A percentile compares a stretch with the other conserved stretches of the same genome.
These are phyloP conservation scores for Chrysosporium queenslandicum DNA, from an alignment of 2,329 filamentous ascomycete genomes.

Conservation along the genomic window DNA sequence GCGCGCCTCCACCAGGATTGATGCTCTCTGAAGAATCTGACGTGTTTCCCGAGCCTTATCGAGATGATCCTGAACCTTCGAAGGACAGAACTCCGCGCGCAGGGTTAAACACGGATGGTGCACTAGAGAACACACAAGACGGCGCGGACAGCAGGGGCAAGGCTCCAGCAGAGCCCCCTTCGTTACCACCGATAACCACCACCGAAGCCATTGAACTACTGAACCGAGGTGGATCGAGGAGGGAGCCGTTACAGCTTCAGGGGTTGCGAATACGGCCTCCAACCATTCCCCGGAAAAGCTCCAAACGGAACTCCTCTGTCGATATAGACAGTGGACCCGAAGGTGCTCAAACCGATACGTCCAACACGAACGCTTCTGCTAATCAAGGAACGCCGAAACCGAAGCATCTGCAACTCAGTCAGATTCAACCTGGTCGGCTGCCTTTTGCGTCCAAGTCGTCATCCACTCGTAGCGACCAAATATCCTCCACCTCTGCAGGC, in stretches of 20 bases:
- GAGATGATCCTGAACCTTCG: slow-evolving; percentile 41
- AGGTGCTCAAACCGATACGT: background rate
- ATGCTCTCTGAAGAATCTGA: slow-evolving; percentile 41
- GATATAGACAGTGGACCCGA: slow-evolving; percentile 14
- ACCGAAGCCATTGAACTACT: slow-evolving; percentile 54
- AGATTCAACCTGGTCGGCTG: slow-evolving; percentile 28
- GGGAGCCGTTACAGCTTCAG: slow-evolving; percentile 38
- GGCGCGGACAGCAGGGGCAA: slow-evolving; percentile 12
- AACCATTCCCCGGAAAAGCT: slow-evolving; percentile 62
- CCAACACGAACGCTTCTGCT: background rate
- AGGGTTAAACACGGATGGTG: slow-evolving; percentile 17
- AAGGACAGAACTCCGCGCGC: slow-evolving; percentile 14
- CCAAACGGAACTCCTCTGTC: slow-evolving; percentile 42
- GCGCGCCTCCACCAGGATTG: slow-evolving; percentile 69
- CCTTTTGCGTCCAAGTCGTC: slow-evolving; percentile 35
- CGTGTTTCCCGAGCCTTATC: slow-evolving; percentile 55
- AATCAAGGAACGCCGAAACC: slow-evolving; percentile 12
- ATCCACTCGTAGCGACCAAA: slow-evolving; percentile 28
- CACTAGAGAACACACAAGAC: slow-evolving; percentile 5
- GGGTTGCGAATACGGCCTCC: slow-evolving; percentile 39
- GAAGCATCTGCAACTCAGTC: slow-evolving; percentile 16
- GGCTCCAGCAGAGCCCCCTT: slow-evolving; percentile 38
- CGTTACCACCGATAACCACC: slow-evolving; percentile 51
- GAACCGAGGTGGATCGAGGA: slow-evolving; percentile 52
- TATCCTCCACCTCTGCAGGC: slow-evolving; percentile 32